phyloP scores from a whole-genome alignment of 1,284 basidiomycete genomes.

The Ustilago nuda region DNA sequence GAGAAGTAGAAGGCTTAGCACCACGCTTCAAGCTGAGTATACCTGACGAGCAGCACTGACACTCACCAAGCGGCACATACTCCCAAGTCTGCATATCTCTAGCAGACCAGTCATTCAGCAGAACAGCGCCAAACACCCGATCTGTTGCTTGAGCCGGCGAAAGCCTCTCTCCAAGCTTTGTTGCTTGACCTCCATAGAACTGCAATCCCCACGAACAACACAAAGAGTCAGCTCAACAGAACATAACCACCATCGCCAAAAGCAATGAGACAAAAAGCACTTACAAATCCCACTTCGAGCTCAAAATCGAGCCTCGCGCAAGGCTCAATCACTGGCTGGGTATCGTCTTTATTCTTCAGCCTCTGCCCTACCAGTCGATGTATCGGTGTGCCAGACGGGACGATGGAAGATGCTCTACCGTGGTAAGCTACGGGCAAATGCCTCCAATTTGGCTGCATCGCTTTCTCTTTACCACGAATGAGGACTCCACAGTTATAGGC shows the following conservation, averaged over 20 bases:
- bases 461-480: conserved; percentile 21
- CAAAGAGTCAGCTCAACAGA: neutral
- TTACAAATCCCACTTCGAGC: conserved; percentile 55
- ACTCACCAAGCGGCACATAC: conserved; percentile 45
- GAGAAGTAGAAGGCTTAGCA: neutral
- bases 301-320: conserved; percentile 54
- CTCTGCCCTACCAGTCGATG: conserved; percentile 50
- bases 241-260: neutral
- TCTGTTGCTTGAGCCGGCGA: conserved; percentile 31
- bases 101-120: conserved; percentile 61
- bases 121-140: conserved; percentile 53
- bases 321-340: conserved; percentile 31
- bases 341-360: conserved; percentile 19
- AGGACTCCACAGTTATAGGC: conserved; percentile 41
- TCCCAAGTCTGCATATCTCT: conserved; percentile 55
- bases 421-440: conserved; percentile 58
- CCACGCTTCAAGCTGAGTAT: too few species aligned
- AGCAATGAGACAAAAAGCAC: neutral
- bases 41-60: neutral
- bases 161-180: conserved; percentile 35
- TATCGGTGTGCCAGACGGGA: conserved; percentile 30
- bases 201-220: neutral
- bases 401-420: conserved; percentile 45
- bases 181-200: conserved; percentile 46
- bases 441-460: conserved; percentile 36